phyloP scores from a whole-genome alignment of 768 basidiomycete genomes.

The Rubroboletus pulcherrimus region DNA sequence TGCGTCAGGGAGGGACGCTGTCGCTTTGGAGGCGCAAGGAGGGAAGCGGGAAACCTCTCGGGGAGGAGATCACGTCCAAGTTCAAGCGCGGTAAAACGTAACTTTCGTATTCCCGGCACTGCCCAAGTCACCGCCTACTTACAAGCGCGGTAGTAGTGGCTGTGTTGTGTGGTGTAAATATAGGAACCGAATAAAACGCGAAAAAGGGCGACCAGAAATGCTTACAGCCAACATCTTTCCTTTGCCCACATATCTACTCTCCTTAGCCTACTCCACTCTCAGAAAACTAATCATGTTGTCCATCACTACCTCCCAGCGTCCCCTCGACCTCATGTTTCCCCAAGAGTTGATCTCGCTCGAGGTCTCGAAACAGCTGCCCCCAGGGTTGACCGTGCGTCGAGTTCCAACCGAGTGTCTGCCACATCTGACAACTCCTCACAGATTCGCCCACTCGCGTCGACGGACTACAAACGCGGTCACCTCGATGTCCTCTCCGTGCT shows the following conservation, averaged over 20 bases:
- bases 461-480: slow-evolving; percentile 81
- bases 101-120: not conserved
- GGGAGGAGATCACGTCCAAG: slow-evolving; percentile 21
- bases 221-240: not conserved
- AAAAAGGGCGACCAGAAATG: not conserved
- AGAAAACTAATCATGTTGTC: slow-evolving; percentile 10
- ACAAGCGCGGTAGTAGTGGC: slow-evolving; percentile 8
- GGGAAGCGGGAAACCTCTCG: slow-evolving; percentile 19
- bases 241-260: not conserved
- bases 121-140: not conserved
- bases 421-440: slow-evolving; percentile 29
- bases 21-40: slow-evolving; percentile 46
- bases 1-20: slow-evolving; percentile 42
- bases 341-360: slow-evolving; percentile 65
- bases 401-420: not conserved
- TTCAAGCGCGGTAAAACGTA: slow-evolving; percentile 3
- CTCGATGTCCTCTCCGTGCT: slow-evolving; percentile 76
- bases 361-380: slow-evolving; percentile 55
- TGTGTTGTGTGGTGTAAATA: slow-evolving; percentile 1
- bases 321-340: slow-evolving; percentile 77
- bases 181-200: not conserved
- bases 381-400: slow-evolving; percentile 34
- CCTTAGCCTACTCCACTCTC: not conserved
- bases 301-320: slow-evolving; percentile 46
- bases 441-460: slow-evolving; percentile 87